These are phyloP conservation scores for Nepenthes gracilis DNA, from an alignment of 148 eudicot species.

Conservation along the genomic window DNA sequence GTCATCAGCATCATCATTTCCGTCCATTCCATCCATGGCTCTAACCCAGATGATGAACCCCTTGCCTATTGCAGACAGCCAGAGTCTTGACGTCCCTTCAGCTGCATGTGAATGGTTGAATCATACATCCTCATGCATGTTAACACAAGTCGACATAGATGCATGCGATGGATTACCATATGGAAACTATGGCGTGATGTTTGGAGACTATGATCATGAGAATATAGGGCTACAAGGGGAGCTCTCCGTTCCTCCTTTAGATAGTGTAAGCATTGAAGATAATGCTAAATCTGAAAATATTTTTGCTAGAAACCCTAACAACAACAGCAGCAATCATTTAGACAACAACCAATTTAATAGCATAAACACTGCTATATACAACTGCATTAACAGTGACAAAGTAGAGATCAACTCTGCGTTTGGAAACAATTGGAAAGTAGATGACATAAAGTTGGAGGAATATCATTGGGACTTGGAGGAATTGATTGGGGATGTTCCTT, in stretches of 20 bases:
- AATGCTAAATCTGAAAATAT: slow-evolving; percentile 3
- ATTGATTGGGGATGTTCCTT: slow-evolving; percentile 64
- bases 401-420: slow-evolving; percentile 1
- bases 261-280: neutral
- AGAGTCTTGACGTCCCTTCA: slow-evolving; percentile 4
- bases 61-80: slow-evolving; percentile 16
- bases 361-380: neutral
- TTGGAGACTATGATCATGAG: slow-evolving; percentile 4
- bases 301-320: neutral
- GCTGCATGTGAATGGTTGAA: slow-evolving; percentile 1
- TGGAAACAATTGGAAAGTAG: slow-evolving; percentile 33
- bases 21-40: neutral
- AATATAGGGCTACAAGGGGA: slow-evolving; percentile 31
- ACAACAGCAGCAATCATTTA: slow-evolving; percentile 4
- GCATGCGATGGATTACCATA: slow-evolving; percentile 3
- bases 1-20: slow-evolving; percentile 1
- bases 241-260: slow-evolving; percentile 17
- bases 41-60: slow-evolving; percentile 8
- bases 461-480: slow-evolving; percentile 52
- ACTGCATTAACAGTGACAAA: slow-evolving; percentile 10
- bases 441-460: slow-evolving; percentile 54
- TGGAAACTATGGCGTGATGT: slow-evolving; percentile 16
- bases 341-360: slow-evolving; percentile 5
- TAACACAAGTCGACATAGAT: slow-evolving; percentile 9
- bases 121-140: neutral